Conservation (phyloP, 257 asterid genomes). For the Solanum sitiens region DNA sequence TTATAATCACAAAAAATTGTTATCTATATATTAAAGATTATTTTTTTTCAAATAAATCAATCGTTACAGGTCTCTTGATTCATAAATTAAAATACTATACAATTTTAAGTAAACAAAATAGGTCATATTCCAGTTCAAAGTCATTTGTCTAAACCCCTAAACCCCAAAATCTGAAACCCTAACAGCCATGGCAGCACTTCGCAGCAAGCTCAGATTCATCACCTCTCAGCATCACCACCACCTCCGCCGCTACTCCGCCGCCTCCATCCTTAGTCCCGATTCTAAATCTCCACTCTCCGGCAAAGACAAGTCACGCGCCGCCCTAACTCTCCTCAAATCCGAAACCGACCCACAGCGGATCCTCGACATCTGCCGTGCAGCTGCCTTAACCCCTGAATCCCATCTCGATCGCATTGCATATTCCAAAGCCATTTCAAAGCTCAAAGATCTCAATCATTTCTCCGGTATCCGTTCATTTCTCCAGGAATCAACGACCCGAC, state of each 20-base stretch:
- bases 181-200: constrained; percentile 37
- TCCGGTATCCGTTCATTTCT: constrained; percentile 47
- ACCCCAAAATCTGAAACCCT: constrained; percentile 6
- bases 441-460: constrained; percentile 30
- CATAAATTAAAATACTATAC: neutral
- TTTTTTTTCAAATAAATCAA: too few species aligned
- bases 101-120: neutral
- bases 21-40: too few species aligned
- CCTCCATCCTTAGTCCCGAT: constrained; percentile 33
- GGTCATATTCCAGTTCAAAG: neutral
- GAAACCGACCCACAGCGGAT: constrained; percentile 82
- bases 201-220: constrained; percentile 34
- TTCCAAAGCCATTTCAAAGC: constrained; percentile 46
- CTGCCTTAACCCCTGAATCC: constrained; percentile 53
- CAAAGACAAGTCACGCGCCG: constrained; percentile 58
- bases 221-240: constrained; percentile 1
- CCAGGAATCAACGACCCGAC: constrained; percentile 35
- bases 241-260: constrained; percentile 30
- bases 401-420: constrained; percentile 65
- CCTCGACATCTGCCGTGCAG: constrained; percentile 64
- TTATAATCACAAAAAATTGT: too few species aligned
- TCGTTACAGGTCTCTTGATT: neutral
- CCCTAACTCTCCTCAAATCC: constrained; percentile 49
- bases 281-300: constrained; percentile 26
- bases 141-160: neutral